Evolutionary conservation across 1,139 yeast species (phyloP), one percentile per base, ranked within the genome.

Genomic region (Yamadazyma taylorii): DNA sequence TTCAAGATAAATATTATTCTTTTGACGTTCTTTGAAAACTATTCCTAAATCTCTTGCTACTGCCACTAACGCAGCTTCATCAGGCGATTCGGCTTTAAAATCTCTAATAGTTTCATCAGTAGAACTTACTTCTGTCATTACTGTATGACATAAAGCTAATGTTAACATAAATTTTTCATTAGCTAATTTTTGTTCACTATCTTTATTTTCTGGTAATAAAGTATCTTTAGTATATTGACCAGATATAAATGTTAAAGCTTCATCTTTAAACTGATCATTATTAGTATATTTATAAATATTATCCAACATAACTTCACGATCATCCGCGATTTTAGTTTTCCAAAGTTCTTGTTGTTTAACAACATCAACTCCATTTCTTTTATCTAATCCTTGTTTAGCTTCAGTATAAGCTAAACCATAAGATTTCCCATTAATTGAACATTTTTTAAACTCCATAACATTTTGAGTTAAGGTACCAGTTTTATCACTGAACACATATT

Each of bases 401-500:
- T 92, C 98, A 1, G 98, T 92, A 55, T 89, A 92, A 0, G 97
- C 97, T 52, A 87, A 73, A 30, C 98, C 98, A 54, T 92, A 92
- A 9, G 87, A 78, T 38, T 80, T 77, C 30, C 98, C 97, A 52
- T 81, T 80, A 42, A 92, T 84, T 2, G 96, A 81, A 58, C 96
- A 86, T 60, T 92, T 92, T 53, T 88, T 88, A 64, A 90, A 90
- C 61, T 90, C 97, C 98, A 92, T 92, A 29, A 90, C 86, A 57
- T 92, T 92, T 60, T 90, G 97, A 2, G 98, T 92, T 51, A 92
- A 71, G 0, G 98, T 92, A 42, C 98, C 98, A 1, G 98, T 92
- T 62, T 92, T 92, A 63, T 92, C 98, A 55, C 96, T 86, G 62
- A 92, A 92, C 33, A 92, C 81, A 56, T 90, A 92, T 60, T 92